phyloP scores from a whole-genome alignment of 768 basidiomycete species.

The Leccinum incarnatum region DNA sequence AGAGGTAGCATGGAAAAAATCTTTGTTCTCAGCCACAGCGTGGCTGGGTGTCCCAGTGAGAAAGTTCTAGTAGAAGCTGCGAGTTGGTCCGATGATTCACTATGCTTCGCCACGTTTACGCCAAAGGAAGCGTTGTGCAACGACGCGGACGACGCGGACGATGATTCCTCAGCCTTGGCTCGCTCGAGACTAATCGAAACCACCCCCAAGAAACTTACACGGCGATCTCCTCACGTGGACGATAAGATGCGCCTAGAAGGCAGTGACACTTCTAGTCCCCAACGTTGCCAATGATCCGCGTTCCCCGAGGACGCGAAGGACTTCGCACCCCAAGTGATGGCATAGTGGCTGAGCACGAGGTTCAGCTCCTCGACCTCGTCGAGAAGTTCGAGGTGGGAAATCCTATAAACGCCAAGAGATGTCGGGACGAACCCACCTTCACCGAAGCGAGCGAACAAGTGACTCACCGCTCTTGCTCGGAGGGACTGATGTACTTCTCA shows the following conservation, averaged over 20 bases:
- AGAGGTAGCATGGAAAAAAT: neutral
- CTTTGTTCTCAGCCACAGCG: neutral
- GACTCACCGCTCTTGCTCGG: slow-evolving; percentile 55
- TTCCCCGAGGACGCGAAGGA: neutral
- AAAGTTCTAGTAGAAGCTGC: neutral
- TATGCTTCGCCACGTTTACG: neutral
- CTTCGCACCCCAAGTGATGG: slow-evolving; percentile 64
- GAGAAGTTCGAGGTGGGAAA: slow-evolving; percentile 78
- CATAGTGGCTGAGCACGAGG: slow-evolving; percentile 45
- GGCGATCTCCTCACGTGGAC: neutral
- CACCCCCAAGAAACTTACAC: neutral
- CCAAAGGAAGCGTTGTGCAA: neutral
- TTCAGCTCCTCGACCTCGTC: slow-evolving; percentile 89
- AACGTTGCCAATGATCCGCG: slow-evolving; percentile 11
- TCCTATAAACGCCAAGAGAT: slow-evolving; percentile 41
- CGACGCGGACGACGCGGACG: neutral
- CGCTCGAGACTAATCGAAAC: neutral
- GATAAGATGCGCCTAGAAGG: neutral
- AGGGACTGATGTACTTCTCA: slow-evolving; percentile 20
- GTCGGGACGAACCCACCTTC: neutral
- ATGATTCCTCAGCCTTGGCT: neutral
- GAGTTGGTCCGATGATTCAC: neutral
- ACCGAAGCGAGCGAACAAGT: neutral
- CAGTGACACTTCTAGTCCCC: slow-evolving; percentile 5
- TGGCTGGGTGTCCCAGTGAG: neutral